phyloP scores from a whole-genome alignment of 495 filamentous ascomycete species.

The Cercophora newfieldiana region DNA sequence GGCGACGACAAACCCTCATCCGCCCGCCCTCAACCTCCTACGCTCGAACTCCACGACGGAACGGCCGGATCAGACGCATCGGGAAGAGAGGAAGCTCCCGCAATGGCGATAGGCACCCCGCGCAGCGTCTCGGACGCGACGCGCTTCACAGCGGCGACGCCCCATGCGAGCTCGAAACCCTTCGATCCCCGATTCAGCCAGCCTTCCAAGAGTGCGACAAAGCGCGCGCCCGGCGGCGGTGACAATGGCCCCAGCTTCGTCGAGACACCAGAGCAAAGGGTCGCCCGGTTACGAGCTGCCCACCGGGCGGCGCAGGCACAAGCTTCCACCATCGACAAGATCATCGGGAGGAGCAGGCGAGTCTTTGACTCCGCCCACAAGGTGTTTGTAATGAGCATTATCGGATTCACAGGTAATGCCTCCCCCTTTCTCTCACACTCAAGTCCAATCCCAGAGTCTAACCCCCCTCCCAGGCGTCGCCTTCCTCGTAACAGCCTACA shows the following conservation, averaged over 20 bases:
- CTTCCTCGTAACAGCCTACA: conserved; percentile 73
- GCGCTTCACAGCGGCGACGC: conserved; percentile 89
- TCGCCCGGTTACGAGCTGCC: conserved; percentile 79
- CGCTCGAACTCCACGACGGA: neutral
- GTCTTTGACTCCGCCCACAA: conserved; percentile 85
- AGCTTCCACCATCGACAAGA: conserved; percentile 64
- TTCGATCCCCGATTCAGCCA: conserved; percentile 58
- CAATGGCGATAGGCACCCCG: conserved; percentile 51
- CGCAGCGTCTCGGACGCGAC: conserved; percentile 92
- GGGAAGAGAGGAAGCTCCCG: neutral
- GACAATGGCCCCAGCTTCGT: conserved; percentile 26
- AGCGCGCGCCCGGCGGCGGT: conserved; percentile 26
- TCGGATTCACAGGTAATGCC: conserved; percentile 75
- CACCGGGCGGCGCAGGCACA: conserved; percentile 68
- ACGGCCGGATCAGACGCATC: neutral
- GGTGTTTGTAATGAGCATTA: conserved; percentile 69
- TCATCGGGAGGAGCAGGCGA: conserved; percentile 66
- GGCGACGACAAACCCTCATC: neutral
- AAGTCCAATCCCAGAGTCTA: neutral
- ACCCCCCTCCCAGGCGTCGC: conserved; percentile 61
- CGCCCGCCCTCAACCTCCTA: neutral
- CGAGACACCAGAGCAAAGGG: conserved; percentile 89
- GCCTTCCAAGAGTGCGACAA: conserved; percentile 51
- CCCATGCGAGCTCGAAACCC: conserved; percentile 76
- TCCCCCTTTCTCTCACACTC: neutral